Evolutionary conservation across 495 filamentous ascomycete genomes (phyloP).

Genomic region (Aspergillus haitiensis): DNA sequence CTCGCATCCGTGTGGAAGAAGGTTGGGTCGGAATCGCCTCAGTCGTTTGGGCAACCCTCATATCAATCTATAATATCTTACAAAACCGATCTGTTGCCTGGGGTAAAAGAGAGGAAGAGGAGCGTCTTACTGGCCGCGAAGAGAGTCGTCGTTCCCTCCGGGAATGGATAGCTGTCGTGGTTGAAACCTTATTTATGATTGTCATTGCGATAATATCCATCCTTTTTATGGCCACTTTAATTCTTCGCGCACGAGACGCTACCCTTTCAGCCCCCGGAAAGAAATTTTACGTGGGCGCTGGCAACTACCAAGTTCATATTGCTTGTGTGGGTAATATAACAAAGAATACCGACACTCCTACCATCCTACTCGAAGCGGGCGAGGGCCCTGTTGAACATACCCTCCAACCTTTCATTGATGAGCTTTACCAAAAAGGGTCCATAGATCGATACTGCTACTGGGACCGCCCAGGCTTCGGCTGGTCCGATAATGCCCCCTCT

Average conservation of each 20-base stretch:
- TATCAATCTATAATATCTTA: constrained; percentile 61
- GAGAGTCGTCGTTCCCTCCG: constrained; percentile 78
- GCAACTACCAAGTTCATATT: constrained; percentile 82
- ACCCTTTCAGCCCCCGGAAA: constrained; percentile 68
- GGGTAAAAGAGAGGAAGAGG: constrained; percentile 90
- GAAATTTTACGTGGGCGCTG: constrained; percentile 72
- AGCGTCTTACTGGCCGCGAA: constrained; percentile 83
- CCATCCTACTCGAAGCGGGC: constrained; percentile 80
- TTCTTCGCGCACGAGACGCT: constrained; percentile 73
- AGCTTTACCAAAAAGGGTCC: constrained; percentile 66
- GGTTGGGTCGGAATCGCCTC: constrained; percentile 86
- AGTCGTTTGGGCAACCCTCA: constrained; percentile 71
- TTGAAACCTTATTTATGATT: constrained; percentile 67
- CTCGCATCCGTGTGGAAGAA: constrained; percentile 75
- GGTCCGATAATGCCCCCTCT: constrained; percentile 91
- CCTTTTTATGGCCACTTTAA: constrained; percentile 75
- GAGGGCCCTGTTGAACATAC: constrained; percentile 71
- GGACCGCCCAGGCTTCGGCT: constrained; percentile 86
- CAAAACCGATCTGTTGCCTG: constrained; percentile 76
- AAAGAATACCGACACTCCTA: constrained; percentile 48
- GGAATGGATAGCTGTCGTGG: constrained; percentile 82
- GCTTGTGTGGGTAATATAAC: constrained; percentile 69
- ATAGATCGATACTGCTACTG: constrained; percentile 92
- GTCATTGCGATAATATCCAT: constrained; percentile 64
- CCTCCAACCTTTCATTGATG: constrained; percentile 66